A percentile compares a stretch with the other conserved stretches of the same genome.
Conservation (phyloP, 345 rosid genomes). For the Populus simonii region DNA sequence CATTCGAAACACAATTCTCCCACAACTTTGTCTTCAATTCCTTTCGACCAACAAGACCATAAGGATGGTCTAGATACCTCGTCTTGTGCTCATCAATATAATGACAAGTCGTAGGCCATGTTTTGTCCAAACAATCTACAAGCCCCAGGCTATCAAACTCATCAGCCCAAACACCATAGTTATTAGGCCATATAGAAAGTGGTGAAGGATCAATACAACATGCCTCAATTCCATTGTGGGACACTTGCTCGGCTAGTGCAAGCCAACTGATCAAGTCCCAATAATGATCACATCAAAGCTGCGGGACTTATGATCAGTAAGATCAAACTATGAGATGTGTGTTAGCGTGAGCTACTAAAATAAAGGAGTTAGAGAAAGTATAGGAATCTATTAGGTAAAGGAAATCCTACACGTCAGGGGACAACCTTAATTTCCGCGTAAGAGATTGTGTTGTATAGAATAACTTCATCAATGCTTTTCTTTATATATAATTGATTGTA, state of each 20-base stretch:
- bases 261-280: conserved; percentile 65
- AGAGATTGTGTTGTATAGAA: too few species aligned
- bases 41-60: too few species aligned
- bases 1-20: too few species aligned
- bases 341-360: too few species aligned
- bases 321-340: too few species aligned
- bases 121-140: conserved; percentile 50
- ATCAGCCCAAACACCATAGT: conserved; percentile 73
- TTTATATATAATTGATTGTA: too few species aligned
- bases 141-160: conserved; percentile 57
- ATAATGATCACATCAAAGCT: conserved; percentile 52
- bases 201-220: conserved; percentile 70
- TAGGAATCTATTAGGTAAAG: too few species aligned
- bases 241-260: conserved; percentile 60
- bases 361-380: too few species aligned
- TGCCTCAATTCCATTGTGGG: conserved; percentile 47
- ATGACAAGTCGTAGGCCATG: conserved; percentile 52
- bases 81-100: conserved; percentile 38
- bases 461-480: too few species aligned
- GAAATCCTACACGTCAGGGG: too few species aligned
- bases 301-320: conserved; percentile 21
- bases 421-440: too few species aligned
- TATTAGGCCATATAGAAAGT: conserved; percentile 56
- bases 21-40: too few species aligned
- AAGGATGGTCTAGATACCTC: conserved; percentile 44